Evolutionary conservation across 2,329 filamentous ascomycete species (phyloP).

Genomic region (Alternaria brassicicola): DNA sequence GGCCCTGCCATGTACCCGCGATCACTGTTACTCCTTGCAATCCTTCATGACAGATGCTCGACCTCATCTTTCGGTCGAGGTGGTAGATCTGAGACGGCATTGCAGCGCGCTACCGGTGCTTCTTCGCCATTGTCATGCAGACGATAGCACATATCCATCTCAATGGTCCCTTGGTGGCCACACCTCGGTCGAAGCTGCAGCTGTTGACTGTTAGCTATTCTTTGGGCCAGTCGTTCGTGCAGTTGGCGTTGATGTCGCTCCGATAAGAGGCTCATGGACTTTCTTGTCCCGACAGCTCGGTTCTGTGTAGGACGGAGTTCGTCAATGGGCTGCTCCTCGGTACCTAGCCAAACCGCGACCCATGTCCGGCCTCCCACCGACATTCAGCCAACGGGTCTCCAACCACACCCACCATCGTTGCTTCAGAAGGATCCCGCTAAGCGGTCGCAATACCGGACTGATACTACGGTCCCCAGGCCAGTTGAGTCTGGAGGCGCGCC

Average conservation of each 20-base stretch:
- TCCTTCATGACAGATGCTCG: conserved; percentile 15
- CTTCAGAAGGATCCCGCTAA: conserved; percentile 22
- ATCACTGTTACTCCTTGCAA: conserved; percentile 16
- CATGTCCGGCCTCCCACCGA: conserved; percentile 26
- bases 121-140: conserved; percentile 18
- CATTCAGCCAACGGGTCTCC: conserved; percentile 23
- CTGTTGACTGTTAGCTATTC: conserved; percentile 6
- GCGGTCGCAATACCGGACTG: conserved; percentile 31
- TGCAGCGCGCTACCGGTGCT: conserved; percentile 20
- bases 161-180: conserved; percentile 15
- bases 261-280: conserved; percentile 44
- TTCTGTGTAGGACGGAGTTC: conserved; percentile 31
- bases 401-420: conserved; percentile 9
- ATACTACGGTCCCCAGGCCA: conserved; percentile 31
- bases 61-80: conserved; percentile 19
- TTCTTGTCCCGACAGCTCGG: conserved; percentile 34
- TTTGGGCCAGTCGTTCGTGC: conserved; percentile 21
- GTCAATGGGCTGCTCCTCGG: conserved; percentile 37
- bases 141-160: conserved; percentile 20
- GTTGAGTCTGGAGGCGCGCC: conserved; percentile 23
- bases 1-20: conserved; percentile 14
- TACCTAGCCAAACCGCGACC: conserved; percentile 37
- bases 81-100: conserved; percentile 16
- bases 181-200: conserved; percentile 20
- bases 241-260: conserved; percentile 22